Evolutionary conservation across 2,329 filamentous ascomycete genomes (phyloP), one percentile per base, ranked within the genome.

Genomic region (Pestalotiopsis sp.): DNA sequence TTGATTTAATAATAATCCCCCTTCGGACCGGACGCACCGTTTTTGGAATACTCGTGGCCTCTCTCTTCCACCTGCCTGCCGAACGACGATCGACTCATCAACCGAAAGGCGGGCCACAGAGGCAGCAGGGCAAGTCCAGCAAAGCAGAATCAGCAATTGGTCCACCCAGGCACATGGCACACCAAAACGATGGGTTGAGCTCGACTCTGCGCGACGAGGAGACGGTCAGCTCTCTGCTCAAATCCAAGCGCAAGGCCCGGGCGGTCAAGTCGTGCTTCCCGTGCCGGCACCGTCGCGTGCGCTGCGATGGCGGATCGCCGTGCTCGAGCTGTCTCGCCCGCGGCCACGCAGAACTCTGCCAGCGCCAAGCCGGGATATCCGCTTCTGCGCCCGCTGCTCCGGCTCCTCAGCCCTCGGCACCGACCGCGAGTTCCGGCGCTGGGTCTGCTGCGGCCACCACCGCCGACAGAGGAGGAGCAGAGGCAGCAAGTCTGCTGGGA

Each of bases 221-320:
- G 36, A 64, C 61, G 12, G 61, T 64, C 6, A 64, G 61, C 41
- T 64, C 61, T 12, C 61, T 64, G 39, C 61, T 64, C 61, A 45
- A 49, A 23, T 52, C 25, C 39, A 64, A 64, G 39, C 61, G 61
- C 61, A 64, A 64, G 41, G 61, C 61, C 5, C 61, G 61, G 36
- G 61, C 61, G 2, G 61, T 64, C 12, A 64, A 64, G 14, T 23
- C 61, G n/a, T 64, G 61, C 61, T 64, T 64, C 49, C 61, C 61
- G 3, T 64, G 61, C 25, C 36, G 61, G 11, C 61, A 64, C 38
- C 61, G 61, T 31, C 61, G 61, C 25, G 61, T 64, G 13, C 61
- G 61, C 39, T 64, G 61, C 49, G 61, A 64, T 64, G 61, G 61
- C 61, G 61, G 61, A 20, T 64, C 39, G 23, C 61, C 61, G 9